These are phyloP conservation scores for Lentinula detonsa DNA, from an alignment of 768 basidiomycete genomes.

Conservation along the genomic window DNA sequence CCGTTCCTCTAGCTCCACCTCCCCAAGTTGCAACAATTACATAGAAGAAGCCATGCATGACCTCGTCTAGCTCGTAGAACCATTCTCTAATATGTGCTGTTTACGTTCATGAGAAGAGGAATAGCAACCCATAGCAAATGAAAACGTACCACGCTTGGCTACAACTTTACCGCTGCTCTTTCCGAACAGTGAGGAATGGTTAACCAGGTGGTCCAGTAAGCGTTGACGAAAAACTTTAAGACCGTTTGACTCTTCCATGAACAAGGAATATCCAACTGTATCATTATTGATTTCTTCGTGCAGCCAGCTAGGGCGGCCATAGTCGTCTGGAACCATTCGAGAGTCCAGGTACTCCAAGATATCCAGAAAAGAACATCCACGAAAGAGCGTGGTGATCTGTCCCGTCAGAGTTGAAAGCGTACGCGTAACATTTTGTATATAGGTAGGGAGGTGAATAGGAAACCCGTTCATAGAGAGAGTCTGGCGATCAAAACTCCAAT, in stretches of 20 bases:
- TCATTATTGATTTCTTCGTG: not conserved
- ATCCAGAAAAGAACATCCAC: not conserved
- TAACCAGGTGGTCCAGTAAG: not conserved
- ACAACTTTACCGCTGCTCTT: too few relatives aligned
- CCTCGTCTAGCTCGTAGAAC: constrained; percentile 8
- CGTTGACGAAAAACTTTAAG: not conserved
- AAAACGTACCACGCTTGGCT: too few relatives aligned
- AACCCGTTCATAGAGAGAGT: not conserved
- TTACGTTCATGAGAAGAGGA: too few relatives aligned
- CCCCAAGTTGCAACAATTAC: constrained; percentile 9
- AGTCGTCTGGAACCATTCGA: not conserved
- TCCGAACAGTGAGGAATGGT: not conserved
- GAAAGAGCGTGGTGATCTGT: not conserved
- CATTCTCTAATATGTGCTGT: too few relatives aligned
- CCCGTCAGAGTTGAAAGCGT: not conserved
- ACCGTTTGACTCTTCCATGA: not conserved
- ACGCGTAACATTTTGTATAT: too few relatives aligned
- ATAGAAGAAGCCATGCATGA: constrained; percentile 9
- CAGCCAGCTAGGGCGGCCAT: not conserved
- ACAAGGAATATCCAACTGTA: not conserved
- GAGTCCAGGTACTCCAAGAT: not conserved
- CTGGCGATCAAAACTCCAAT: not conserved
- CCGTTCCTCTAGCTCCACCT: constrained; percentile 11
- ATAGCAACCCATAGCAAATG: too few relatives aligned
- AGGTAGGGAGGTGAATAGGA: too few relatives aligned